phyloP scores from a whole-genome alignment of 129 eudicot species.

The Tagetes patula region DNA sequence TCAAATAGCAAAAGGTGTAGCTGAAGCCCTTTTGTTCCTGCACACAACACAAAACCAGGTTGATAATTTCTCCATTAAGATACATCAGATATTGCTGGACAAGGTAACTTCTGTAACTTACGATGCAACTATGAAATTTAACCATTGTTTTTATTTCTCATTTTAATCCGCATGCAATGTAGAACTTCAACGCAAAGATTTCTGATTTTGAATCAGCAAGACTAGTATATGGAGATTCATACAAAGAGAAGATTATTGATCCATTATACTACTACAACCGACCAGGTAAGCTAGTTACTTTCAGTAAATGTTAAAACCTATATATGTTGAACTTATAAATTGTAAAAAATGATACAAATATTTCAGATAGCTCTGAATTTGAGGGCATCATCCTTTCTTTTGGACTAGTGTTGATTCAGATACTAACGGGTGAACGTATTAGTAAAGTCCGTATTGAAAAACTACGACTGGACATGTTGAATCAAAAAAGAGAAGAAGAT shows the following conservation, averaged over 20 bases:
- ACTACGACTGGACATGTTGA: background rate
- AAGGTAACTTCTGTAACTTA: background rate
- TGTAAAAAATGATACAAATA: background rate
- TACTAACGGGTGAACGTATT: constrained; percentile 3
- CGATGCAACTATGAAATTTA: background rate
- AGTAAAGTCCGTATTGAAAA: background rate
- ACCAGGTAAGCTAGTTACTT: background rate
- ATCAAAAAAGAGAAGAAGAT: background rate
- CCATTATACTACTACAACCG: background rate
- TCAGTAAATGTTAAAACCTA: background rate
- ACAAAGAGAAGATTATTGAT: background rate
- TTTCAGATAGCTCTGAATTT: background rate
- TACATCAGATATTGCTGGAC: background rate
- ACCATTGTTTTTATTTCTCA: background rate
- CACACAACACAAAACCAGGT: background rate
- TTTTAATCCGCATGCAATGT: background rate
- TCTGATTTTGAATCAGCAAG: background rate
- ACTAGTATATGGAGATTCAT: background rate
- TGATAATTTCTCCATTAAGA: background rate
- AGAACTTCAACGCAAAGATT: constrained; percentile 2
- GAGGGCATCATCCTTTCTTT: background rate
- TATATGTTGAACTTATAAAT: background rate
- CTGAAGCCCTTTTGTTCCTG: background rate
- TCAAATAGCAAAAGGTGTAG: background rate
- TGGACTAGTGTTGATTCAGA: background rate